phyloP scores from a whole-genome alignment of 495 filamentous ascomycete genomes.

The Sabuloglossum arenarium region DNA sequence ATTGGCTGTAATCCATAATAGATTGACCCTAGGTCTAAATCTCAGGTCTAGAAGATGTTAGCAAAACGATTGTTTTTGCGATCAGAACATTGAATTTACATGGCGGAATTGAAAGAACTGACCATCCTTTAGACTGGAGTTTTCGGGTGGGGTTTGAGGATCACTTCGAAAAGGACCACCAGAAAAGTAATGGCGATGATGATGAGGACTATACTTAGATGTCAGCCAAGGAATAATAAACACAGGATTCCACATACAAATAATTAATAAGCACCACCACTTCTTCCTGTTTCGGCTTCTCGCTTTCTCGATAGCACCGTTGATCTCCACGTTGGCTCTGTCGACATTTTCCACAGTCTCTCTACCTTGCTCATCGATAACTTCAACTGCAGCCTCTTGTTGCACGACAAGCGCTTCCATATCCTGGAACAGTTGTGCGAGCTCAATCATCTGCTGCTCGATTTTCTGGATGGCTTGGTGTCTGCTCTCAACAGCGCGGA shows the following conservation, averaged over 20 bases:
- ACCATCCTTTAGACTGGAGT: background rate
- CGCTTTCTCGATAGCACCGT: constrained; percentile 58
- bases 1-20: background rate
- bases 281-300: constrained; percentile 73
- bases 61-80: background rate
- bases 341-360: constrained; percentile 57
- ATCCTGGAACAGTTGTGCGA: constrained; percentile 66
- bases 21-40: background rate
- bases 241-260: constrained; percentile 8
- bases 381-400: constrained; percentile 54
- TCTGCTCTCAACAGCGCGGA: constrained; percentile 57
- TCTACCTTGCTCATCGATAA: constrained; percentile 67
- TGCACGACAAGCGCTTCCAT: constrained; percentile 63
- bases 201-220: constrained; percentile 1
- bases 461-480: constrained; percentile 85
- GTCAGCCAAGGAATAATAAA: background rate
- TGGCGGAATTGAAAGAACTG: background rate
- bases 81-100: background rate
- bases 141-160: constrained; percentile 5
- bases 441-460: constrained; percentile 66
- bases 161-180: background rate
- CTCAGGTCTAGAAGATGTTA: background rate
- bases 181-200: constrained; percentile 3
- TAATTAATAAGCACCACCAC: constrained; percentile 84
- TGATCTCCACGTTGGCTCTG: constrained; percentile 63